phyloP scores from a whole-genome alignment of 345 rosid species.

The Raphanus sativus region DNA sequence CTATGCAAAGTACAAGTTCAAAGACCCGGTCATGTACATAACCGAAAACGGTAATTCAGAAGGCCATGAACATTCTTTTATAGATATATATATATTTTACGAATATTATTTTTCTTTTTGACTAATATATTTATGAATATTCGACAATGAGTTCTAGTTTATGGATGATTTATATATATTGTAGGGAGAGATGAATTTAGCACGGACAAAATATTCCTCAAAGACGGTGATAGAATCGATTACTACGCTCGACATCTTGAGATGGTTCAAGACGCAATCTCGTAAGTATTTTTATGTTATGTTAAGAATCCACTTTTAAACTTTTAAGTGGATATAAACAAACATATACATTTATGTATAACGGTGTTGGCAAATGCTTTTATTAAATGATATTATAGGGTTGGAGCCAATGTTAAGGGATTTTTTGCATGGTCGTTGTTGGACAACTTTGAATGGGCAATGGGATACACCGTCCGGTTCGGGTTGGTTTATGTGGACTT shows the following conservation, averaged over 20 bases:
- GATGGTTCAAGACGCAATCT: constrained; percentile 40
- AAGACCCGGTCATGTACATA: constrained; percentile 49
- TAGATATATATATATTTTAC: neutral
- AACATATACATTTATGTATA: neutral
- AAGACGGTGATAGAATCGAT: constrained; percentile 40
- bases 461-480: constrained; percentile 44
- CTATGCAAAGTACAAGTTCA: constrained; percentile 47
- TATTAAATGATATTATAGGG: constrained; percentile 22
- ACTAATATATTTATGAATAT: neutral
- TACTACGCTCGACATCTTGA: constrained; percentile 38
- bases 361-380: neutral
- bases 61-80: neutral
- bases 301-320: neutral
- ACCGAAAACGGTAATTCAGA: constrained; percentile 59
- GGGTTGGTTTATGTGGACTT: constrained; percentile 48
- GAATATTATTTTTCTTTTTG: too few relatives aligned
- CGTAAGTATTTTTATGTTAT: constrained; percentile 30
- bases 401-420: constrained; percentile 47
- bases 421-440: constrained; percentile 49
- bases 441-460: constrained; percentile 47
- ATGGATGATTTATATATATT: neutral
- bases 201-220: constrained; percentile 10
- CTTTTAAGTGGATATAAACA: neutral
- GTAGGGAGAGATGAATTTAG: constrained; percentile 39
- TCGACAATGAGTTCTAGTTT: neutral